Evolutionary conservation across 352 stramenopile species (phyloP).

Genomic region (Phytophthora crassamura): DNA sequence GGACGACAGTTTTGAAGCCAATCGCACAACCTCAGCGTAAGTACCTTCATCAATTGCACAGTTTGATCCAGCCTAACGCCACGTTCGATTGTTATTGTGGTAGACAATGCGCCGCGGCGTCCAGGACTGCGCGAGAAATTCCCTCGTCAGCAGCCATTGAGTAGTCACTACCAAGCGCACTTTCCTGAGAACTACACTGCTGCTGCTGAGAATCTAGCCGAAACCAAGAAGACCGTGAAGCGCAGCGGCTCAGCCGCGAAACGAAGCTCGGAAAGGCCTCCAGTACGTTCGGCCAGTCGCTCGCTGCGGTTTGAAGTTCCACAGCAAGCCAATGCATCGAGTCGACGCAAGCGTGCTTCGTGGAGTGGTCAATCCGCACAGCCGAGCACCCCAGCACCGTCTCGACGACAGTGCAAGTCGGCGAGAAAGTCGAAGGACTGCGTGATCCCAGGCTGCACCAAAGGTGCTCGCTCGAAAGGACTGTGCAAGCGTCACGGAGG

Average conservation of each 20-base stretch:
- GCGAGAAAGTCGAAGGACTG: constrained; percentile 77
- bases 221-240: constrained; percentile 23
- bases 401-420: constrained; percentile 40
- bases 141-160: constrained; percentile 27
- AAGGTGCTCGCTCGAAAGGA: constrained; percentile 79
- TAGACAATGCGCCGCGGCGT: constrained; percentile 30
- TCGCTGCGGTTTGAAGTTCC: constrained; percentile 38
- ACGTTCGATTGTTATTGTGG: neutral
- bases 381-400: constrained; percentile 3
- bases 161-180: constrained; percentile 19
- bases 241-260: constrained; percentile 17
- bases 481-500: constrained; percentile 89
- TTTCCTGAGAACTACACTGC: constrained; percentile 25
- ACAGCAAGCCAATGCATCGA: constrained; percentile 4
- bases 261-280: constrained; percentile 6
- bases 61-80: constrained; percentile 5
- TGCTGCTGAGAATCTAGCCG: constrained; percentile 4
- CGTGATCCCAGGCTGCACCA: constrained; percentile 68
- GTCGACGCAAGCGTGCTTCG: constrained; percentile 44
- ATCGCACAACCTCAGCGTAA: constrained; percentile 27
- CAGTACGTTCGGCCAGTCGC: constrained; percentile 30
- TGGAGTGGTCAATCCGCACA: constrained; percentile 34
- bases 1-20: constrained; percentile 16
- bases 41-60: neutral
- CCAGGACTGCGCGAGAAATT: constrained; percentile 43